Base-by-base conservation (phyloP, 2,329 filamentous ascomycete species). In the Colletotrichum camelliae region DNA sequence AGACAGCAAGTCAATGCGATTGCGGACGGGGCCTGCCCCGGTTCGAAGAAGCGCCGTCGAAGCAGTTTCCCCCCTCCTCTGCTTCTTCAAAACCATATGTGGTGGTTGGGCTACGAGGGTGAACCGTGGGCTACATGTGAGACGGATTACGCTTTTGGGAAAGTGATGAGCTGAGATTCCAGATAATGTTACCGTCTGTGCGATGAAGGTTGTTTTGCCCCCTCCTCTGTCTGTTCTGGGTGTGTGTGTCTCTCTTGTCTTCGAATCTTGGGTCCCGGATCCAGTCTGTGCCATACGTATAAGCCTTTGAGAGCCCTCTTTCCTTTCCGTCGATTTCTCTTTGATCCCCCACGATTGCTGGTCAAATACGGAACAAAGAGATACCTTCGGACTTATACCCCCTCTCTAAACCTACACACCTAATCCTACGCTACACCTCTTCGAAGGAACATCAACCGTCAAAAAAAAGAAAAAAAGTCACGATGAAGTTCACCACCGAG, bases 401-500 rank as follows among this genome's bases (percentile, higher is more conserved):
- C n/a, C 8, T 29, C 37, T 29, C 31, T 69, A 33, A 12, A 39
- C 27, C 55, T 33, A 75, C 24, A 48, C 43, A 31, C 52, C 31
- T 29, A 43, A 60, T 29, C n/a, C 55, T 31, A 37, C 61, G 69
- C 43, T n/a, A 13, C 15, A 16, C 21, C 18, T 21, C 43, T 33
- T 29, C 39, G 12, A 52, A 52, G 43, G 43, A 43, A 33, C 24
- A 10, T 60, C 61, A 31, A 67, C 57, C 18, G 39, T 58, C 48
- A 33, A 77, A 21, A 18, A 18, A 62, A 58, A 10, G 0, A 43
- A 58, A 48, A 52, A 65, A 21, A 21, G n/a, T 16, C 69, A 37
- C 57, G 62, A 79, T 79, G 78, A 79, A 77, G 78, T 78, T 79
- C 75, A 76, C 77, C 55, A 68, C 77, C n/a, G 61, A 70, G 31